phyloP scores from a whole-genome alignment of 2,329 filamentous ascomycete species.

The Penicillium olsonii region DNA sequence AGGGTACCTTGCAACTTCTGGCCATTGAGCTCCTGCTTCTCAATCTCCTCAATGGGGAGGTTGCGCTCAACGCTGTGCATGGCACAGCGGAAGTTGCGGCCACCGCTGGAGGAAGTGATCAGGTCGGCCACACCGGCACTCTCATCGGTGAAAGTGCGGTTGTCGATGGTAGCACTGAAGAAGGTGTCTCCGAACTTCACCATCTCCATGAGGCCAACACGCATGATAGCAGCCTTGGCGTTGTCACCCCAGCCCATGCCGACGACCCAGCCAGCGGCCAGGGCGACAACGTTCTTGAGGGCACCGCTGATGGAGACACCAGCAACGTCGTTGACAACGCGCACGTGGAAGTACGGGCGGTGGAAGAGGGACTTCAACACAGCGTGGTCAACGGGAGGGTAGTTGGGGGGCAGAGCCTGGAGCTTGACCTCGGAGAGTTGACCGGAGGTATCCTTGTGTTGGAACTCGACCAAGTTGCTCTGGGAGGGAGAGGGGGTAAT shows the following conservation, averaged over 20 bases:
- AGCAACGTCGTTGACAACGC: constrained; percentile 91
- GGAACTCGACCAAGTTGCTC: constrained; percentile 53
- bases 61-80: constrained; percentile 81
- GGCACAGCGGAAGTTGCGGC: constrained; percentile 91
- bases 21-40: constrained; percentile 86
- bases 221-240: constrained; percentile 97
- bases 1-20: constrained; percentile 95
- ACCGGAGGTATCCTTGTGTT: constrained; percentile 70
- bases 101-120: constrained; percentile 89
- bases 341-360: constrained; percentile 95
- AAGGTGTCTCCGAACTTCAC: constrained; percentile 93
- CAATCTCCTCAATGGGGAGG: constrained; percentile 80
- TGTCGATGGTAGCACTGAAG: constrained; percentile 78
- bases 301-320: constrained; percentile 93
- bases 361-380: constrained; percentile 87
- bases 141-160: constrained; percentile 93
- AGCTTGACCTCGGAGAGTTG: constrained; percentile 69
- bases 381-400: constrained; percentile 81
- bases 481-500: constrained; percentile 55
- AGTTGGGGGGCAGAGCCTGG: constrained; percentile 74
- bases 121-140: constrained; percentile 93
- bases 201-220: constrained; percentile 93
- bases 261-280: constrained; percentile 93
- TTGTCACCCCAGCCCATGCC: constrained; percentile 98
- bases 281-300: constrained; percentile 93